phyloP scores from a whole-genome alignment of 1,139 yeast species.

The Suhomyces taliae region DNA sequence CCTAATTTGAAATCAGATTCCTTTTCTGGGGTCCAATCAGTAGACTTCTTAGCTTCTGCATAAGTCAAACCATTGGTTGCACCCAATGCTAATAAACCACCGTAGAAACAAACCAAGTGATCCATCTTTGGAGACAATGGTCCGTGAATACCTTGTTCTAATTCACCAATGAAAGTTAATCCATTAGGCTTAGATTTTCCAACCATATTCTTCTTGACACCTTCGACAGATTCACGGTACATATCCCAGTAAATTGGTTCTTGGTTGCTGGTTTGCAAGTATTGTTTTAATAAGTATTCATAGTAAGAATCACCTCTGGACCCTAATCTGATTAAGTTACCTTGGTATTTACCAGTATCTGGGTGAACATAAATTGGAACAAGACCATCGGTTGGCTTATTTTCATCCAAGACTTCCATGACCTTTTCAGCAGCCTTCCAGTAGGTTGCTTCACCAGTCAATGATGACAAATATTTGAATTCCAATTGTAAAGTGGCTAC shows the following conservation, averaged over 20 bases:
- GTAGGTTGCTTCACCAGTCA: slow-evolving; percentile 76
- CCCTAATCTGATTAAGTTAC: slow-evolving; percentile 70
- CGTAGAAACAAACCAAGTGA: slow-evolving; percentile 89
- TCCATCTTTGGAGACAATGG: slow-evolving; percentile 81
- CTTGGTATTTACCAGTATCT: slow-evolving; percentile 68
- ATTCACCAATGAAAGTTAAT: slow-evolving; percentile 75
- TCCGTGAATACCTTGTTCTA: slow-evolving; percentile 63
- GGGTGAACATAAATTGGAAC: slow-evolving; percentile 83
- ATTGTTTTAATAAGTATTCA: slow-evolving; percentile 85
- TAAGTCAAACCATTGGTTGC: slow-evolving; percentile 75
- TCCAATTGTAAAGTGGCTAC: slow-evolving; percentile 87
- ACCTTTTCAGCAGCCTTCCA: slow-evolving; percentile 80
- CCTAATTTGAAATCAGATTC: slow-evolving; percentile 65
- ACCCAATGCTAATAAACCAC: slow-evolving; percentile 87
- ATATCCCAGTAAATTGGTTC: slow-evolving; percentile 66
- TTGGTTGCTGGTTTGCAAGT: slow-evolving; percentile 67
- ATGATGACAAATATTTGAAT: slow-evolving; percentile 74
- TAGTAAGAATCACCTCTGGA: slow-evolving; percentile 94
- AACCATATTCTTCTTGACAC: slow-evolving; percentile 66
- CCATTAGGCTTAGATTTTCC: slow-evolving; percentile 61
- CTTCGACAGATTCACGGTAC: slow-evolving; percentile 76
- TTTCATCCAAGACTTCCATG: slow-evolving; percentile 61
- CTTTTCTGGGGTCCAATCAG: slow-evolving; percentile 37
- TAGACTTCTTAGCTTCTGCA: slow-evolving; percentile 47
- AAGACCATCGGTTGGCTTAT: slow-evolving; percentile 66